phyloP scores from a whole-genome alignment of 345 rosid genomes.

The Crucihimalaya himalaica region DNA sequence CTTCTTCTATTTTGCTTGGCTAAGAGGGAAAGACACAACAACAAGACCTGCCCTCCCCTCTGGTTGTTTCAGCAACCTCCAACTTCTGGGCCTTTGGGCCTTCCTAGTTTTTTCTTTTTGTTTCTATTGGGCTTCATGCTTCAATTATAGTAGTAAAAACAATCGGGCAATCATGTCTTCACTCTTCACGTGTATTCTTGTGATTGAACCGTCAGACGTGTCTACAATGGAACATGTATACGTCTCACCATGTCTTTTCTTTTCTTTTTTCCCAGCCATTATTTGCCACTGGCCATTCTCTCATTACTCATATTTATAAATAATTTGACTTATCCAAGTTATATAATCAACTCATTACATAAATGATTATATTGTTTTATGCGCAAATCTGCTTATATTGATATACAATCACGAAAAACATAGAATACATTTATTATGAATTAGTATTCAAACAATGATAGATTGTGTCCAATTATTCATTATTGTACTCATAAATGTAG shows the following conservation, averaged over 20 bases:
- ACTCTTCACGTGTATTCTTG: constrained; percentile 7
- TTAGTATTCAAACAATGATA: neutral
- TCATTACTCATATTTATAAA: neutral
- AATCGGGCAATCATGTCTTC: too few relatives aligned
- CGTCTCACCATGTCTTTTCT: neutral
- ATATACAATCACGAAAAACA: neutral
- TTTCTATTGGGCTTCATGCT: neutral
- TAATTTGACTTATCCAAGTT: too few relatives aligned
- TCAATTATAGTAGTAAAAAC: too few relatives aligned
- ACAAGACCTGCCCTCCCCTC: too few relatives aligned
- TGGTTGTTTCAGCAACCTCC: neutral
- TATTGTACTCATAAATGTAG: neutral
- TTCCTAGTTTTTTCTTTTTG: too few relatives aligned
- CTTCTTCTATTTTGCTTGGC: too few relatives aligned
- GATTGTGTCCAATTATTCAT: neutral
- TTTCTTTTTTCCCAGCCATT: too few relatives aligned
- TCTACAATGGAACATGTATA: neutral
- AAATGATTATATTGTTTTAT: neutral
- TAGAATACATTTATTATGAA: neutral
- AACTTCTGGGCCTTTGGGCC: neutral
- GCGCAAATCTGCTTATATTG: neutral
- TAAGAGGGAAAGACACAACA: too few relatives aligned
- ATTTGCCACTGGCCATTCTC: neutral
- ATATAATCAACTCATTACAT: too few relatives aligned
- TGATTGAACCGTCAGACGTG: neutral